These are phyloP conservation scores for Litchi chinensis DNA, from an alignment of 345 rosid species.

Conservation along the genomic window DNA sequence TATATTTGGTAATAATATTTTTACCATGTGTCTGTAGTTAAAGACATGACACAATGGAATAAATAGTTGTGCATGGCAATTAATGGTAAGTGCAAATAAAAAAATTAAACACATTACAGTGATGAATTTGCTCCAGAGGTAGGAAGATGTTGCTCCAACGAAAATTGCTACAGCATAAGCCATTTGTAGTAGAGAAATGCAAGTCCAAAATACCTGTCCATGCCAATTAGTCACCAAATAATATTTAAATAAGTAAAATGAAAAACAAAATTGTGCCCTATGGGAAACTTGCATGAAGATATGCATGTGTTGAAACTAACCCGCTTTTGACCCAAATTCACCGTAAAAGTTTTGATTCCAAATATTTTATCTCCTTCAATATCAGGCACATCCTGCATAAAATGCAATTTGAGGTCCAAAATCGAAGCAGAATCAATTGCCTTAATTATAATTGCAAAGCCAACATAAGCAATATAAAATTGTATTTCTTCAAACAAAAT, in stretches of 20 bases:
- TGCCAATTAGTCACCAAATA: constrained; percentile 7
- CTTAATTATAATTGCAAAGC: background rate
- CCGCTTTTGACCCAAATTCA: constrained; percentile 77
- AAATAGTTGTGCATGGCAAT: constrained; percentile 3
- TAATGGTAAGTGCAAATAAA: background rate
- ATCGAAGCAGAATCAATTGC: background rate
- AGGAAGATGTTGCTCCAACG: constrained; percentile 76
- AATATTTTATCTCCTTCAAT: constrained; percentile 92
- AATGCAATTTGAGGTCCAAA: constrained; percentile 16
- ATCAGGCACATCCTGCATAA: constrained; percentile 86
- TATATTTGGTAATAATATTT: too few relatives aligned
- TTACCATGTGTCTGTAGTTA: too few relatives aligned
- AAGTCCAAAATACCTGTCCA: constrained; percentile 87
- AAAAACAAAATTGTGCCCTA: background rate
- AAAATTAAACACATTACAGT: constrained; percentile 51
- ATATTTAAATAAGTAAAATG: background rate
- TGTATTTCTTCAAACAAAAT: too few relatives aligned
- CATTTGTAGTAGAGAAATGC: constrained; percentile 78
- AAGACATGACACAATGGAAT: background rate
- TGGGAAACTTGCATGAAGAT: background rate
- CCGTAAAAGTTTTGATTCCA: constrained; percentile 83
- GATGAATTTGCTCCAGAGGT: constrained; percentile 76
- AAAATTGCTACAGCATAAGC: constrained; percentile 77
- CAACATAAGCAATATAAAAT: background rate
- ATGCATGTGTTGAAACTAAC: constrained; percentile 31